Conservation (phyloP, 1,284 basidiomycete species). For the Gymnopus androsaceus region DNA sequence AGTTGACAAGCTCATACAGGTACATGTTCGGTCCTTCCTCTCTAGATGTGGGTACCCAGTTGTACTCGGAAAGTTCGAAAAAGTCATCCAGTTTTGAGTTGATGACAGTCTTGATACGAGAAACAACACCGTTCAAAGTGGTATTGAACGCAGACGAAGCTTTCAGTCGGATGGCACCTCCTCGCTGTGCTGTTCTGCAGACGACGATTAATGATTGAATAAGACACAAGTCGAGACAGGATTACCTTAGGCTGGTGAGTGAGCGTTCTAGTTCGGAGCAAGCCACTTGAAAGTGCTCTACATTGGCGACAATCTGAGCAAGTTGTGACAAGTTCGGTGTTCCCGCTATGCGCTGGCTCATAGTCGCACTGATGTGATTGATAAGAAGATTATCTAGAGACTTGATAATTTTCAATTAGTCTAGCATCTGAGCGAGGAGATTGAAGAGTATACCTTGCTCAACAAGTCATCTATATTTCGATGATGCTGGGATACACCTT, state of each 20-base stretch:
- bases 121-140: constrained; percentile 72
- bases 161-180: constrained; percentile 75
- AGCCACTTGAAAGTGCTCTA: constrained; percentile 90
- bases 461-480: constrained; percentile 91
- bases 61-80: constrained; percentile 92
- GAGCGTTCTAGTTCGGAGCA: constrained; percentile 88
- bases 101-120: constrained; percentile 83
- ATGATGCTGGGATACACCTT: constrained; percentile 90
- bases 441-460: constrained; percentile 64
- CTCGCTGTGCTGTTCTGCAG: constrained; percentile 75
- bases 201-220: neutral
- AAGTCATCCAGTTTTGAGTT: constrained; percentile 95
- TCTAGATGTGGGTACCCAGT: constrained; percentile 78
- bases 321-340: constrained; percentile 91
- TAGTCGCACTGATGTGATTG: constrained; percentile 78
- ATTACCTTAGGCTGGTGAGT: constrained; percentile 76
- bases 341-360: constrained; percentile 69
- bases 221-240: neutral
- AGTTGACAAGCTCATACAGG: constrained; percentile 93
- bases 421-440: neutral
- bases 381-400: constrained; percentile 87
- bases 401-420: constrained; percentile 39
- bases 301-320: constrained; percentile 90
- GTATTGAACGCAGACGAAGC: constrained; percentile 69
- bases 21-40: constrained; percentile 87